Evolutionary conservation across 192 early-diverging fungal species (phyloP).

Genomic region (Rhizophagus sp.): DNA sequence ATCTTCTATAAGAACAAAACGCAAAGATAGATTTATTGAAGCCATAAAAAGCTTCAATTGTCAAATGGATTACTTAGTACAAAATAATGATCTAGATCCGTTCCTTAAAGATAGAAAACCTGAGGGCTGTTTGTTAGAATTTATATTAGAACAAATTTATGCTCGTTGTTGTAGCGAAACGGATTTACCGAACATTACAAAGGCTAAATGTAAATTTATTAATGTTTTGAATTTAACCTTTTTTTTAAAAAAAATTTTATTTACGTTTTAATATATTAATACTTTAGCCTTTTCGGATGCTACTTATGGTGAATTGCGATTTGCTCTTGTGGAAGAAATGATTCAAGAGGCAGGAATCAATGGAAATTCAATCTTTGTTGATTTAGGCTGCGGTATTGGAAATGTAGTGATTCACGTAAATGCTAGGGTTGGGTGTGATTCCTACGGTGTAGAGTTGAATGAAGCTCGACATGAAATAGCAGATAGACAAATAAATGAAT

Average conservation of each 20-base stretch:
- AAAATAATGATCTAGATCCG: neutral
- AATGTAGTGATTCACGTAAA: slow-evolving; percentile 97
- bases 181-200: neutral
- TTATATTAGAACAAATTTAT: neutral
- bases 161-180: neutral
- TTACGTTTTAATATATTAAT: neutral
- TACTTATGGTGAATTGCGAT: slow-evolving; percentile 89
- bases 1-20: neutral
- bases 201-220: neutral
- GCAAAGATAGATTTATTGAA: neutral
- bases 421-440: slow-evolving; percentile 79
- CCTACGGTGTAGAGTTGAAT: slow-evolving; percentile 92
- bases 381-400: slow-evolving; percentile 93
- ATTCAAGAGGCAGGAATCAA: slow-evolving; percentile 70
- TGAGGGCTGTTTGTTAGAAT: neutral
- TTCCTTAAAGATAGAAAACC: neutral
- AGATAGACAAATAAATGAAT: slow-evolving; percentile 78
- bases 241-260: too few species aligned
- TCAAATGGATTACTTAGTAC: neutral
- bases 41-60: neutral
- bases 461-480: slow-evolving; percentile 80
- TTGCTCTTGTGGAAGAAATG: slow-evolving; percentile 79
- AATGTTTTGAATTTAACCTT: neutral
- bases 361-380: slow-evolving; percentile 78
- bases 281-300: neutral